These are phyloP conservation scores for Tolypocladium inflatum DNA, from an alignment of 2,329 filamentous ascomycete species.

Conservation along the genomic window DNA sequence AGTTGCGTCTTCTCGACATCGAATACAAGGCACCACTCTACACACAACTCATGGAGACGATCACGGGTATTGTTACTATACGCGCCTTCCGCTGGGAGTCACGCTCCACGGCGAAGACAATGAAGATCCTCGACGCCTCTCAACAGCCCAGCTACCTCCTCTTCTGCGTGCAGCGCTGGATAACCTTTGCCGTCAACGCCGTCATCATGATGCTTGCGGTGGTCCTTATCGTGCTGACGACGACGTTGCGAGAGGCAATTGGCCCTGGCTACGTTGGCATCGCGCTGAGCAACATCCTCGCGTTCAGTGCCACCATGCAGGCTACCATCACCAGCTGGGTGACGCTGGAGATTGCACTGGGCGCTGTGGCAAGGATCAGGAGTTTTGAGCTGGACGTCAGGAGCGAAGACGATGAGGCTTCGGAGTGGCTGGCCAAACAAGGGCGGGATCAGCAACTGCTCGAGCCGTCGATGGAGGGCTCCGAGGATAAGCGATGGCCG, in stretches of 20 bases:
- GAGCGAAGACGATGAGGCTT: conserved; percentile 8
- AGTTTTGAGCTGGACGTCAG: conserved; percentile 15
- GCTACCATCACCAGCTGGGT: conserved; percentile 25
- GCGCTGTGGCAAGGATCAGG: conserved; percentile 22
- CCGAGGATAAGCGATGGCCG: not conserved
- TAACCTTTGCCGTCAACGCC: conserved; percentile 38
- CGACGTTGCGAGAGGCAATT: conserved; percentile 21
- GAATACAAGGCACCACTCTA: conserved; percentile 49
- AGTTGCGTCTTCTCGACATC: conserved; percentile 48
- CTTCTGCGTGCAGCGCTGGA: conserved; percentile 51
- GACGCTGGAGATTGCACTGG: conserved; percentile 23
- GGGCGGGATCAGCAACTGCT: not conserved
- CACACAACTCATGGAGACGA: conserved; percentile 43
- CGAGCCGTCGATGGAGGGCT: not conserved
- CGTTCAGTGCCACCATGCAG: conserved; percentile 20
- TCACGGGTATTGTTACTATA: conserved; percentile 42
- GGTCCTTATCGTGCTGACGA: conserved; percentile 34
- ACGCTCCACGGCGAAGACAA: conserved; percentile 15
- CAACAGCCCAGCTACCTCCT: conserved; percentile 33
- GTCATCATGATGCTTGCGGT: conserved; percentile 38
- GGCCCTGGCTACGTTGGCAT: conserved; percentile 21
- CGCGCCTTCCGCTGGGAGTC: conserved; percentile 43
- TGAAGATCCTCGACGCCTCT: conserved; percentile 36
- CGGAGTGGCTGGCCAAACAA: not conserved
- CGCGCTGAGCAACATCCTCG: conserved; percentile 17